Percentiles rank a stretch among this genome's conserved stretches.
Conservation (phyloP, 2,329 filamentous ascomycete genomes). For the Ilyonectria sp. region DNA sequence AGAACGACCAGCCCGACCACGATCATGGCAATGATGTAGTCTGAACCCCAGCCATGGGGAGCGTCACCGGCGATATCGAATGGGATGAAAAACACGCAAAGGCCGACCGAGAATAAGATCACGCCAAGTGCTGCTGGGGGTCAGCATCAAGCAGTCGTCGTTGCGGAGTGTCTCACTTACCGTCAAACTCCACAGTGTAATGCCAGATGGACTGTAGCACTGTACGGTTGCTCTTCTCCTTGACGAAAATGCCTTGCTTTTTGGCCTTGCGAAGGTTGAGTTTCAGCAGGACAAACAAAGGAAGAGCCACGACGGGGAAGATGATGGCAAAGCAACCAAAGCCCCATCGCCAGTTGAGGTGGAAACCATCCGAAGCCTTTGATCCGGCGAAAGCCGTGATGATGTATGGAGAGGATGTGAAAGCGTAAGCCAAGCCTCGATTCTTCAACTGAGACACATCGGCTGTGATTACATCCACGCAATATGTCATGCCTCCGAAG, state of each 20-base stretch:
- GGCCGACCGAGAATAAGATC: constrained; percentile 64
- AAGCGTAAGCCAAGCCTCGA: constrained; percentile 54
- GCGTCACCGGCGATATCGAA: constrained; percentile 64
- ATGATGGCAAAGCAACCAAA: constrained; percentile 77
- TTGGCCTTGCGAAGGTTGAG: constrained; percentile 69
- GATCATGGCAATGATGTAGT: constrained; percentile 67
- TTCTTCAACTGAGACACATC: constrained; percentile 65
- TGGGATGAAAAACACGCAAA: constrained; percentile 70
- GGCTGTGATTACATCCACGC: constrained; percentile 74
- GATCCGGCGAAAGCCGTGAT: constrained; percentile 57
- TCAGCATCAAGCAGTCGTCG: constrained; percentile 33
- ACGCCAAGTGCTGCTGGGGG: constrained; percentile 66
- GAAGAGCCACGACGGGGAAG: constrained; percentile 70
- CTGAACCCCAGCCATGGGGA: constrained; percentile 61
- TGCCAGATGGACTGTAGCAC: constrained; percentile 56
- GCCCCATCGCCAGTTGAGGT: constrained; percentile 31
- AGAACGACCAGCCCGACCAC: constrained; percentile 68
- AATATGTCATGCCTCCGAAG: constrained; percentile 70
- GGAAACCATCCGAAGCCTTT: constrained; percentile 23
- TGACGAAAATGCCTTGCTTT: constrained; percentile 60
- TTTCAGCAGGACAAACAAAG: constrained; percentile 68
- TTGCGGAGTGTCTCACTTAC: constrained; percentile 2
- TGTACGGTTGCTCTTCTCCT: constrained; percentile 58
- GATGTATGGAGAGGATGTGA: constrained; percentile 58
- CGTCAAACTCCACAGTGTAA: constrained; percentile 26